These are phyloP conservation scores for Vitis vinifera DNA, from an alignment of 164 flowering plant species.

Conservation along the genomic window ASM3070453v1 NC_081816.1:21520501-21521000, in stretches of 20 bases:
- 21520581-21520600: conserved; percentile 99
- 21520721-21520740: neutral
- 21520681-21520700: conserved; percentile 83
- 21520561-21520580: conserved; percentile 98
- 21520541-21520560: conserved; percentile 57
- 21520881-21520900: neutral
- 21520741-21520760: no score
- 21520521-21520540: conserved; percentile 1
- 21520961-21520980: neutral
- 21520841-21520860: neutral
- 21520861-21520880: neutral
- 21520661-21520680: conserved; percentile 97
- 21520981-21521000: conserved; percentile 98
- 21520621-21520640: conserved; percentile 99
- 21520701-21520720: conserved; percentile 8
- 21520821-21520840: neutral
- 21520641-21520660: conserved; percentile 99
- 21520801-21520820: neutral
- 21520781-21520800: neutral
- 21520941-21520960: no score
- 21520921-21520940: no score
- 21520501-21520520: conserved; percentile 1
- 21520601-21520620: conserved; percentile 97
- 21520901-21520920: neutral
- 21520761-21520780: no score